These are phyloP conservation scores for Pseudogymnoascus sp. DNA, from an alignment of 2,329 filamentous ascomycete genomes.

Conservation along the genomic window DNA sequence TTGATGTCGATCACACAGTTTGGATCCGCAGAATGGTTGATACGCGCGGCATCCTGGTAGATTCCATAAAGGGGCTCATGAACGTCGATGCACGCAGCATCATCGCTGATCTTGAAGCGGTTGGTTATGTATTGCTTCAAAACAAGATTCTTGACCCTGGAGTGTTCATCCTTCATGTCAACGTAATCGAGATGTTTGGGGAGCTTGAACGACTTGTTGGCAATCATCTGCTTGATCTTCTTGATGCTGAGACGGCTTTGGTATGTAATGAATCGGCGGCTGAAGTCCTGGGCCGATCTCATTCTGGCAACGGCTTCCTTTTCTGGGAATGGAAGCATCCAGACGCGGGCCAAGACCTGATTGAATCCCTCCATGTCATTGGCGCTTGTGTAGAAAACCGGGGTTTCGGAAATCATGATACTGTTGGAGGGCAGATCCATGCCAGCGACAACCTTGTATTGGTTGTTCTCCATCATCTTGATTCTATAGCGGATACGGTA, in stretches of 20 bases:
- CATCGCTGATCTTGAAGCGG: background rate
- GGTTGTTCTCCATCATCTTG: background rate
- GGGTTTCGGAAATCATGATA: background rate
- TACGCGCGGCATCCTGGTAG: background rate
- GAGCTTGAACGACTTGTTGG: background rate
- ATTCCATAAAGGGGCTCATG: background rate
- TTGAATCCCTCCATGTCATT: background rate
- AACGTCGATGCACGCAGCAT: background rate
- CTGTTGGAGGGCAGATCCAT: background rate
- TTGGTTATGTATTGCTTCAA: background rate
- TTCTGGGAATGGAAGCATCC: background rate
- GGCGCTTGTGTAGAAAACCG: background rate
- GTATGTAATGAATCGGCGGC: background rate
- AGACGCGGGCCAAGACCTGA: background rate
- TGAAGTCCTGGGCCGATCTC: background rate
- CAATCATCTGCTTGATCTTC: background rate
- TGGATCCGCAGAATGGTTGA: background rate
- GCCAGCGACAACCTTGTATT: slow-evolving; percentile 3
- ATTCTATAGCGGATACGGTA: background rate
- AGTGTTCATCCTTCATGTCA: background rate
- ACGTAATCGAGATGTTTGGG: background rate
- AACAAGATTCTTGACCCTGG: background rate
- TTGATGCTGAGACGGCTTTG: background rate
- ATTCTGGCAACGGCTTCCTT: background rate
- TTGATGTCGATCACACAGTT: background rate